Evolutionary conservation across 2,329 filamentous ascomycete species (phyloP), one percentile per base, ranked within the genome.

Genomic region (Phyllosticta ampelicida): DNA sequence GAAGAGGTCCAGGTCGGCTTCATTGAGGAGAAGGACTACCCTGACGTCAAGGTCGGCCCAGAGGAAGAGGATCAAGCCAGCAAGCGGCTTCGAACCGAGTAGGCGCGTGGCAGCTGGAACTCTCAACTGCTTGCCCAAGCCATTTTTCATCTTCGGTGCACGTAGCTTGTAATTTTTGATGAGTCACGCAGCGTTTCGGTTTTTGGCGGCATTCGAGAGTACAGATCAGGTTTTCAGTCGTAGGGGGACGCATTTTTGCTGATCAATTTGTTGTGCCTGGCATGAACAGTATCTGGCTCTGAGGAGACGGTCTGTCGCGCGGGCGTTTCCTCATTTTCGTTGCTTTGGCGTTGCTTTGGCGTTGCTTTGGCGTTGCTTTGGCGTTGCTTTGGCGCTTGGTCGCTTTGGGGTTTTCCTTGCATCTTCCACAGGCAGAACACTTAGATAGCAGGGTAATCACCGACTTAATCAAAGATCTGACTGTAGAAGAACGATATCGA

Each of bases 1-100:
- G 62, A 64, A 19, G 62, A 67, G 29, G 67, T 71, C 9, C 55
- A 58, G n/a, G 54, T 61, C 13, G 69, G 70, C 4, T 63, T 64
- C 53, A 63, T 71, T 23, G 65, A 69, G 2, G 61, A 65, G 62
- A 60, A 65, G 2, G 58, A 68, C 48, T 57, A 64, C 19, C 68
- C 67, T 6, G 64, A 68, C 56, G 67, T 64, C 19, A 60, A 58
- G n/a, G 65, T 69, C 53, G 60, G 54, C 18, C 29, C 48, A 6
- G 55, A 60, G 1, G 36, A 44, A n/a, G 36, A 44, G 36, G 49
- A 51, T 26, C 55, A 50, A 18, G 48, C 36, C 18, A 23, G 26
- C n/a, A 58, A 58, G 23, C 55, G 55, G 20, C n/a, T 50, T n/a
- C 55, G 55, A 18, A 51, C 53, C 36, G 55, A 58, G 29, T 58